Base-by-base conservation (phyloP, 441 rosid genomes). In the Pelargonium cotyledonis region DNA sequence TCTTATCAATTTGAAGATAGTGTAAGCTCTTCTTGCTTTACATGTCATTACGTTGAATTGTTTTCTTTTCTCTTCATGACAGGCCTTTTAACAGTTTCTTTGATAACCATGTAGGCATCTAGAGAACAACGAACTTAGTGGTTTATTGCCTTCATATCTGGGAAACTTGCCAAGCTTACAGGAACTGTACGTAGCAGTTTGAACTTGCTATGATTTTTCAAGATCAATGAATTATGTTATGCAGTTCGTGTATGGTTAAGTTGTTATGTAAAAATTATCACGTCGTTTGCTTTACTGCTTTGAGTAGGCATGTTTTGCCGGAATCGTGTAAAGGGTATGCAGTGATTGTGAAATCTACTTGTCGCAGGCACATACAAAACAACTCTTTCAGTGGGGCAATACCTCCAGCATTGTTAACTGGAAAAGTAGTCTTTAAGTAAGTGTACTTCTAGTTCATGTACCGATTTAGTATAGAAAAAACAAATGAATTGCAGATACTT, bases 111-210 rank as follows among this genome's bases (percentile, higher is more conserved):
- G 80, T 81, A 95, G 99, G 81, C 99, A 95, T 81, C 77, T 95
- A 68, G 99, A 90, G 83, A 91, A 87, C 84, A 95, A 95, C 75
- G 71, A 81, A 68, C 80, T 91, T 67, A 84, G 68, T 8, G 99
- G 97, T 68, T 77, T 85, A 15, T 80, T 95, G 70, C 97, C 99
- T 65, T 71, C 87, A 66, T 87, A 74, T 83, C 81, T 87, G 35
- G 84, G 78, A 19, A 84, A 78, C 72, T 83, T 95, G 71, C 87
- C 91, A 47, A 85, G 75, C 80, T 82, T 95, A 67, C 82, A 80
- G 53, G 97, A 86, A 81, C 60, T 95, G 97, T 95, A 84, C 14
- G 96, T 84, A 72, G 65, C 57, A 51, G n/a, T 47, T 16, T 53
- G 18, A 43, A 66, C 67, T 35, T 68, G 46, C 64, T 64, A 26